Evolutionary conservation across 2,329 filamentous ascomycete species (phyloP), one percentile per base, ranked within the genome.

Genomic region (Arthroderma sp.): DNA sequence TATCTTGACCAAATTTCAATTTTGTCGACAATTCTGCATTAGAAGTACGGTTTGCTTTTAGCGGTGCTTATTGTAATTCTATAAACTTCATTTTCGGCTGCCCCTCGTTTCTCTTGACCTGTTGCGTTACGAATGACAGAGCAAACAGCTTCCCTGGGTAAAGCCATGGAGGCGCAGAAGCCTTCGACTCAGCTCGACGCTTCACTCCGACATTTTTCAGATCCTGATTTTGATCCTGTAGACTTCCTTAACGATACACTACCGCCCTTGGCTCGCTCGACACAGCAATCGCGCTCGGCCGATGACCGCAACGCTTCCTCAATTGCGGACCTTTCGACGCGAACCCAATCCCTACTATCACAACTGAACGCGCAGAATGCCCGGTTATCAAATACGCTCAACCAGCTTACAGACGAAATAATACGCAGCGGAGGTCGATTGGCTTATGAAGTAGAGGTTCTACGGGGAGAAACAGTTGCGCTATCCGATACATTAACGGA

Each of bases 401-500:
- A 87, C 30, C 82, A 89, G 57, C 71, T 96, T 48, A 95, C 91
- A 7, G 89, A 98, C 62, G 91, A 96, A 54, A 96, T 98, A 51
- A 66, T 98, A 50, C 78, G 91, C 46, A 88, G 86, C 56, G 86
- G 88, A 28, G 86, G 85, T 51, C 76, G 89, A 3, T 69, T 98
- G 46, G 86, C 88, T 15, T 98, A 98, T 58, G 86, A 96, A 64
- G 89, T 96, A 15, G 89, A 96, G 64, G 75, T 96, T 11, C 65
- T 96, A 40, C 78, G 87, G n/a, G 88, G 88, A 50, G 88, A 95
- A 64, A 83, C 86, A 2, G 66, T 87, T 39, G 75, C 83, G n/a
- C 68, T 95, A 32, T 79, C 80, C 1, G 88, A 95, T 58, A 74
- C 82, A 1, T 68, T 96, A 54, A 77, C 79, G 4, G 83, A 88